Percentiles rank a stretch among this genome's conserved stretches.
Conservation (phyloP, 345 rosid genomes). For the Hypericum androsaemum region DNA sequence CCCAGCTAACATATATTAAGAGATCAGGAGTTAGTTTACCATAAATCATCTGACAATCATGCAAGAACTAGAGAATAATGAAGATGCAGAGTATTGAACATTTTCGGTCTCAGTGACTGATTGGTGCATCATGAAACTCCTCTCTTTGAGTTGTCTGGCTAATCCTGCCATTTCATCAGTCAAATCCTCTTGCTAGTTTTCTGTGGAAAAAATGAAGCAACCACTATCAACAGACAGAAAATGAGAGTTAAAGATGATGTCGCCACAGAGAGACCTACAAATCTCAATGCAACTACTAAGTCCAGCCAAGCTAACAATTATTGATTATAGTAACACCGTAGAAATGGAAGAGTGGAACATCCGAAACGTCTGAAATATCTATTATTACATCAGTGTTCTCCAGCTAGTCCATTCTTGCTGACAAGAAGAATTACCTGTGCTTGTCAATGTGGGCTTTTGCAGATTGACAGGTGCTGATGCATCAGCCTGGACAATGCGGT, state of each 20-base stretch:
- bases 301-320: no score
- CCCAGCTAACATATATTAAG: not conserved
- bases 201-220: conserved; percentile 21
- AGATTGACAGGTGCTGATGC: conserved; percentile 44
- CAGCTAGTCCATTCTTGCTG: no score
- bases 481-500: conserved; percentile 27
- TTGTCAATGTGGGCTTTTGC: conserved; percentile 64
- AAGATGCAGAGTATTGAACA: conserved; percentile 21
- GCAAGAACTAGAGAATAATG: not conserved
- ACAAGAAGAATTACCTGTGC: conserved; percentile 45
- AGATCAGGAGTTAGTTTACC: no score
- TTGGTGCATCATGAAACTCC: conserved; percentile 67
- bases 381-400: no score
- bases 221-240: not conserved
- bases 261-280: no score
- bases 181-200: conserved; percentile 73
- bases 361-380: no score
- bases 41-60: not conserved
- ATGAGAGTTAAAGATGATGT: no score
- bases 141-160: conserved; percentile 80
- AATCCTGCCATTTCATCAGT: conserved; percentile 92
- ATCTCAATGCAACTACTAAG: no score
- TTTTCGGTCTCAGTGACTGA: conserved; percentile 78
- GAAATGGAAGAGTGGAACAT: no score
- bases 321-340: no score